Percentiles rank a stretch among this genome's conserved stretches.
Conservation (phyloP, 129 eudicot species). For the Dittrichia graveolens region DNA sequence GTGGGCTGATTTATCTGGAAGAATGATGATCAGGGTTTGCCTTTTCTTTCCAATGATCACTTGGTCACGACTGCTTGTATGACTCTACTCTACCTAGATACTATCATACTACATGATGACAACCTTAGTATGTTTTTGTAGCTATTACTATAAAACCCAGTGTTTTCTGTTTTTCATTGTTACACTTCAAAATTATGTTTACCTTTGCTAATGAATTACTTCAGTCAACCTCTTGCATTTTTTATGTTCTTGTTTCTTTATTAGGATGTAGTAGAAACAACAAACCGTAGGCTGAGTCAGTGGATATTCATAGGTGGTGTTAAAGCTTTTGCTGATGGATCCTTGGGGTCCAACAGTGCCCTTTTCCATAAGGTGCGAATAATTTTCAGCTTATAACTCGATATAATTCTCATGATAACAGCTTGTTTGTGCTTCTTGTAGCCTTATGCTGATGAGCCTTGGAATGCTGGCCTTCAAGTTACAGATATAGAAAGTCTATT, state of each 20-base stretch:
- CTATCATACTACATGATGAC: constrained; percentile 1
- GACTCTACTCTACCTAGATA: constrained; percentile 18
- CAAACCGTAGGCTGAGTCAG: constrained; percentile 69
- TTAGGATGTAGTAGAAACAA: constrained; percentile 60
- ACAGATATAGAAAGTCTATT: constrained; percentile 53
- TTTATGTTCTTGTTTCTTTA: constrained; percentile 7
- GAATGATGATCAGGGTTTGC: constrained; percentile 85
- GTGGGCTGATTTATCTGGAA: constrained; percentile 77
- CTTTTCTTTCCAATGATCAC: constrained; percentile 86
- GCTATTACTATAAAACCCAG: constrained; percentile 16
- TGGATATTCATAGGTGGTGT: constrained; percentile 91
- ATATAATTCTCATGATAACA: not conserved
- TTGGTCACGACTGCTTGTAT: constrained; percentile 77
- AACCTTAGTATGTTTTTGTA: not conserved
- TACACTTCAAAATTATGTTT: constrained; percentile 4
- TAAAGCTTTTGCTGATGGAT: constrained; percentile 93
- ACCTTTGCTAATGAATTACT: constrained; percentile 3
- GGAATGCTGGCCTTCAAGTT: constrained; percentile 84
- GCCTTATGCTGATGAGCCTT: constrained; percentile 86
- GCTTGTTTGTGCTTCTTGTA: constrained; percentile 31
- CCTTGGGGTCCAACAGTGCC: constrained; percentile 96
- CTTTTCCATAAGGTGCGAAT: constrained; percentile 70
- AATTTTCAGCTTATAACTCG: not conserved
- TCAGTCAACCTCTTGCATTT: not conserved
- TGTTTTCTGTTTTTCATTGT: not conserved